Percentiles rank a stretch among this genome's conserved stretches.
Conservation (phyloP, 495 filamentous ascomycete genomes). For the Stereocaulon alpinum region DNA sequence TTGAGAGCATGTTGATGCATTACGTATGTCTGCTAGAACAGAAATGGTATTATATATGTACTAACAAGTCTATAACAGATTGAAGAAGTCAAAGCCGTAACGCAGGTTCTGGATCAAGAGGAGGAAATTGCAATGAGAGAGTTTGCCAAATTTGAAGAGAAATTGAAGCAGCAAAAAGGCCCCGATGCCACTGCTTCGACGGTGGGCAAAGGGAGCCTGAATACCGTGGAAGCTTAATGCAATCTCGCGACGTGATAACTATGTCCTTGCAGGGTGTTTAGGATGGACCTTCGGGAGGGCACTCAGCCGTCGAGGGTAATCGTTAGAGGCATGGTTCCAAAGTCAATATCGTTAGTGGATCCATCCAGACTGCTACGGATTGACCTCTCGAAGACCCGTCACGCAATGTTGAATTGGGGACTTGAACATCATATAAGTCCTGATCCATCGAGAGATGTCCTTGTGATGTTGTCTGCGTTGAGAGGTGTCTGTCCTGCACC, state of each 20-base stretch:
- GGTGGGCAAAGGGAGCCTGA: slow-evolving; percentile 54
- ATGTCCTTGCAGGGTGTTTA: background rate
- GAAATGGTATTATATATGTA: slow-evolving; percentile 1
- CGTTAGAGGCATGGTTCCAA: background rate
- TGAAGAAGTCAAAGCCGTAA: slow-evolving; percentile 87
- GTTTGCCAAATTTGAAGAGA: slow-evolving; percentile 95
- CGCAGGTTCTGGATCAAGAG: slow-evolving; percentile 83
- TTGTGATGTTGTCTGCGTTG: too few species aligned
- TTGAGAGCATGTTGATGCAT: slow-evolving; percentile 95
- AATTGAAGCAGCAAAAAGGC: slow-evolving; percentile 67
- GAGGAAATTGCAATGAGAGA: slow-evolving; percentile 84
- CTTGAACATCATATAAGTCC: background rate
- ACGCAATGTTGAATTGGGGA: background rate
- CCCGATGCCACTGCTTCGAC: slow-evolving; percentile 46
- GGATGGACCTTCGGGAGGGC: background rate
- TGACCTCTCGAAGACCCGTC: background rate
- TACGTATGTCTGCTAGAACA: slow-evolving; percentile 33
- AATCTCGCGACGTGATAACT: background rate
- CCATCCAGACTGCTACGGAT: background rate
- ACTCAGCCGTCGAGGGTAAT: background rate
- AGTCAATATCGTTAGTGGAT: background rate
- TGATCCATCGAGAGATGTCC: too few species aligned
- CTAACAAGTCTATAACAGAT: slow-evolving; percentile 45
- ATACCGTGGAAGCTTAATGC: slow-evolving; percentile 43
- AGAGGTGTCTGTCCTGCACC: too few species aligned